A percentile compares a stretch with the other conserved stretches of the same genome.
phyloP scores from a whole-genome alignment of 345 rosid species.

The Citrus mangshanensis region DNA sequence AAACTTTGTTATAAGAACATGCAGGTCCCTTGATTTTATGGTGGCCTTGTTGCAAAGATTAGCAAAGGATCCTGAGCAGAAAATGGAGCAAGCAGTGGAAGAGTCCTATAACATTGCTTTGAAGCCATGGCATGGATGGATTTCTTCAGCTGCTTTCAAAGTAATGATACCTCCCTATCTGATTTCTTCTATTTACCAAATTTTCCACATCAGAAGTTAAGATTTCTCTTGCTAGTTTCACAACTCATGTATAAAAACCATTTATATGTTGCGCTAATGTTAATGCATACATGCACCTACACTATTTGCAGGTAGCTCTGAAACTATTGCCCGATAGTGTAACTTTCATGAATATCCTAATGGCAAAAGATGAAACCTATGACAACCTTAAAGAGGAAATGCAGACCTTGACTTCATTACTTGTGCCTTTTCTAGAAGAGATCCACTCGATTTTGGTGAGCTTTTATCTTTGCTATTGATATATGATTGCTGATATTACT shows the following conservation, averaged over 20 bases:
- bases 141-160: conserved; percentile 87
- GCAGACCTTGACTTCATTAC: conserved; percentile 49
- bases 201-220: neutral
- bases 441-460: conserved; percentile 64
- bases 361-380: conserved; percentile 45
- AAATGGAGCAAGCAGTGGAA: conserved; percentile 77
- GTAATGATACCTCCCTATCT: conserved; percentile 26
- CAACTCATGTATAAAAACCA: neutral
- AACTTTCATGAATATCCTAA: conserved; percentile 54
- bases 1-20: neutral
- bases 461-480: neutral
- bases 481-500: neutral
- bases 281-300: neutral
- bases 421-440: conserved; percentile 58
- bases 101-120: conserved; percentile 64
- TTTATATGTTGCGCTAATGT: neutral
- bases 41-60: conserved; percentile 52
- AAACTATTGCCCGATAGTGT: conserved; percentile 67
- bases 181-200: neutral
- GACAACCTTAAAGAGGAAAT: conserved; percentile 57
- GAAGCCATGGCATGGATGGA: conserved; percentile 95
- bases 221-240: neutral
- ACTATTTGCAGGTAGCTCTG: conserved; percentile 56
- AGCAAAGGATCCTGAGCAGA: conserved; percentile 46
- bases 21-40: conserved; percentile 74